Conservation (phyloP, 2,329 filamentous ascomycete species). For the Blastomyces emzantsi region DNA sequence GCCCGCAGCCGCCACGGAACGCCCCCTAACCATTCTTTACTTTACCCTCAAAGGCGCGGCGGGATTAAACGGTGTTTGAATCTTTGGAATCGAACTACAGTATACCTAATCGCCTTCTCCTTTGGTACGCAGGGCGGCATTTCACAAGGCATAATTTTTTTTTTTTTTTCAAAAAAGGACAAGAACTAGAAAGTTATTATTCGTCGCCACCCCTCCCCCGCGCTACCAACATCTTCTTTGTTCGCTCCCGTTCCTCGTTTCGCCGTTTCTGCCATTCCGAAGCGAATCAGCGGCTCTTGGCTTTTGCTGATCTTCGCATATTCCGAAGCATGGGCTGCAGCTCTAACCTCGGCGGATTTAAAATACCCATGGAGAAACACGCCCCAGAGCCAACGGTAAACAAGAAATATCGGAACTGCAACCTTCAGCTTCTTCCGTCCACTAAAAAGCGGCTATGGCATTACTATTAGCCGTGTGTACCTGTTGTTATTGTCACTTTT, state of each 20-base stretch:
- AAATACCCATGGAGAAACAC: not conserved
- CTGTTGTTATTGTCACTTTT: not conserved
- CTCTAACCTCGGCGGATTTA: not conserved
- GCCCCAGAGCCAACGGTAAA: not conserved
- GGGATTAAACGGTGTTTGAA: slow-evolving; percentile 4
- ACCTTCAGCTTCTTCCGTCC: not conserved
- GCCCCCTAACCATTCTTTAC: not conserved
- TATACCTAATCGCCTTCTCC: not conserved
- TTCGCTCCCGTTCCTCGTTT: not conserved
- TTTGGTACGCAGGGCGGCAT: not conserved
- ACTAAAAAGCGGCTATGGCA: not conserved
- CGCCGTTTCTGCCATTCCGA: slow-evolving; percentile 1
- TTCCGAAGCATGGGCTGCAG: not conserved
- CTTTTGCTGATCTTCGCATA: slow-evolving; percentile 3
- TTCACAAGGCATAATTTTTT: too few relatives aligned
- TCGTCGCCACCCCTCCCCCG: not conserved
- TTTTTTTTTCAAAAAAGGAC: too few relatives aligned
- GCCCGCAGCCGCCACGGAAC: slow-evolving; percentile 4
- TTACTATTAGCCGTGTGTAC: not conserved
- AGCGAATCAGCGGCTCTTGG: not conserved
- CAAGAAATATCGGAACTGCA: not conserved
- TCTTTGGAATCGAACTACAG: not conserved
- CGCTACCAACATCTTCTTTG: not conserved
- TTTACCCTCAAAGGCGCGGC: not conserved
- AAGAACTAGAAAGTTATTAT: too few relatives aligned